Evolutionary conservation across 257 asterid genomes (phyloP).

Genomic region (Solanum stenotomum): DNA sequence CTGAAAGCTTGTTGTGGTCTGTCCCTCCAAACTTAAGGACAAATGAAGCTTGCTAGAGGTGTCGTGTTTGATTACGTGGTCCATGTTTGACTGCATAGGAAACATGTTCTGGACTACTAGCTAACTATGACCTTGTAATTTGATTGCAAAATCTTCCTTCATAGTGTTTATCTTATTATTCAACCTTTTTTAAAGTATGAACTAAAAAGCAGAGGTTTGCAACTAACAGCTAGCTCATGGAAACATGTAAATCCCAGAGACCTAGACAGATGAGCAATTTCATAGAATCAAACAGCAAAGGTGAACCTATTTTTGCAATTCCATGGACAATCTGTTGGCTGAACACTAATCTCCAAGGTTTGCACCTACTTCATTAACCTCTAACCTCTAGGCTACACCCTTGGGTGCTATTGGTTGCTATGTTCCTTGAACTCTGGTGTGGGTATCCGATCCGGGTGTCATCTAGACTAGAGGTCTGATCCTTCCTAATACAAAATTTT

Average conservation of each 20-base stretch:
- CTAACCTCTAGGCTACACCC: background rate
- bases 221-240: background rate
- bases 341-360: background rate
- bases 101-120: background rate
- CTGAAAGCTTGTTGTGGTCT: background rate
- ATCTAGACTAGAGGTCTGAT: background rate
- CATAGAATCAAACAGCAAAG: background rate
- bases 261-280: background rate
- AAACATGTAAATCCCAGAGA: background rate
- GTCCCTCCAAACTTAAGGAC: background rate
- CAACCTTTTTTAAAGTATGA: background rate
- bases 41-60: background rate
- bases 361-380: background rate
- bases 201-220: background rate
- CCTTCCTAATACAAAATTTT: background rate
- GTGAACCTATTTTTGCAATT: background rate
- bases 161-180: background rate
- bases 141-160: background rate
- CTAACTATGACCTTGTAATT: background rate
- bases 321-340: background rate
- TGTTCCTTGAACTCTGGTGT: background rate
- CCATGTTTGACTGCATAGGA: background rate
- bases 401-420: background rate
- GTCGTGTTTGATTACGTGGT: background rate
- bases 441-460: background rate